A percentile compares a stretch with the other conserved stretches of the same genome.
phyloP scores from a whole-genome alignment of 148 eudicot species.

The Nyssa sinensis region DNA sequence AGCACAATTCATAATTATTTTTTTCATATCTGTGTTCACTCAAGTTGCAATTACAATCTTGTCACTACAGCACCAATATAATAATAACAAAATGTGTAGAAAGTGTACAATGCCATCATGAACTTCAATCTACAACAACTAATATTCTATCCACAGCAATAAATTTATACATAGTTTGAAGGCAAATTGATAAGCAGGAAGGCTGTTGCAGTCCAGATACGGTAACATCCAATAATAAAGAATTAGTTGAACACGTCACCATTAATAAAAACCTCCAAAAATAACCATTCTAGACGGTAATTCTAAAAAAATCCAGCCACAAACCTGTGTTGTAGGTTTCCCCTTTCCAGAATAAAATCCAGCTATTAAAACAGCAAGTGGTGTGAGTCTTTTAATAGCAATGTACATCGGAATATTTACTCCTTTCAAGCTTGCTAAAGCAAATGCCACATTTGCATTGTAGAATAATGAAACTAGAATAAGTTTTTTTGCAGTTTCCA shows the following conservation, averaged over 20 bases:
- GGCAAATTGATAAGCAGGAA: background rate
- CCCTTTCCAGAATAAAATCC: constrained; percentile 80
- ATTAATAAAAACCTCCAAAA: background rate
- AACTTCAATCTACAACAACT: no score
- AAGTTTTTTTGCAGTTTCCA: constrained; percentile 85
- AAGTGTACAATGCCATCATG: no score
- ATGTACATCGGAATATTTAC: constrained; percentile 98
- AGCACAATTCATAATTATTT: no score
- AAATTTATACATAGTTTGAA: no score
- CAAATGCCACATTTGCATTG: constrained; percentile 97
- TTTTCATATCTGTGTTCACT: no score
- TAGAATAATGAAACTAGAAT: constrained; percentile 86
- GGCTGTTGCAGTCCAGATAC: background rate
- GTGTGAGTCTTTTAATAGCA: constrained; percentile 93
- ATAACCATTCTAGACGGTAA: background rate
- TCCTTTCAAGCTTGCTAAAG: constrained; percentile 97
- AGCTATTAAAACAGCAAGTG: constrained; percentile 85
- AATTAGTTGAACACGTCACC: background rate
- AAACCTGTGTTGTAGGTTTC: constrained; percentile 80
- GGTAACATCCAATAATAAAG: background rate
- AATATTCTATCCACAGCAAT: no score
- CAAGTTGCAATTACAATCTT: no score
- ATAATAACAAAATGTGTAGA: no score
- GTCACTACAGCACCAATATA: no score
- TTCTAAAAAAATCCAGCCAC: constrained; percentile 3